Evolutionary conservation across 2,329 filamentous ascomycete species (phyloP), one percentile per base, ranked within the genome.

Genomic region (Cercospora zeae-maydis): DNA sequence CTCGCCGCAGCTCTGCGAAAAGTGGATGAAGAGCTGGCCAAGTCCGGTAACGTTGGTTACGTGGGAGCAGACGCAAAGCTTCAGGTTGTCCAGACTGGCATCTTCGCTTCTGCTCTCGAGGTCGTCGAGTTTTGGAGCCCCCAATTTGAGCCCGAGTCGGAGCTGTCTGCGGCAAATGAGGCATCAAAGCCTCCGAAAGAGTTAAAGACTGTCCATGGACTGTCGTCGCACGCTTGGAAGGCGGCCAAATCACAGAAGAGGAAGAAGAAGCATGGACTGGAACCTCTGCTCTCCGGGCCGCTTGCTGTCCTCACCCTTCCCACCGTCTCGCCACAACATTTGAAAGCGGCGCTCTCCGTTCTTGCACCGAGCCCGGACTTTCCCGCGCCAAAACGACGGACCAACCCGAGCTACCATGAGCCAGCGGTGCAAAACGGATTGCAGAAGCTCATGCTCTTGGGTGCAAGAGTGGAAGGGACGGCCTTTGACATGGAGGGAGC

Each of bases 51-150:
- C 62, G 85, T 85, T 2, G 78, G 80, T 9, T 78, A 77, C 19
- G 52, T 72, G 8, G 73, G 72, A 36, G 59, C 62, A 39, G 77
- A 78, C 5, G 75, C 79, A 27, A 88, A 91, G 77, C 75, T 98
- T 27, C 89, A 96, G 75, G 90, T 96, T 27, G 81, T 99, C 61
- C 89, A 95, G 74, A 95, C 91, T 13, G 90, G 91, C 73, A 96
- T 99, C 73, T 91, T 99, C 75, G 88, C 88, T 68, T 86, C 91
- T 16, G 93, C 93, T 1, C 80, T 98, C 65, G 88, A 89, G 68
- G 85, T 98, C 57, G 88, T 93, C 65, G 93, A 98, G 74, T 96
- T 92, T 78, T 96, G 83, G 75, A 70, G 79, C 34, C 79, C 80
- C 1, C 70, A 69, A 1, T 71, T 71, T 58, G 66, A 67, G 16